Percentiles rank a stretch among this genome's conserved stretches.
phyloP scores from a whole-genome alignment of 2,329 filamentous ascomycete species.

The Exophiala xenobiotica region DNA sequence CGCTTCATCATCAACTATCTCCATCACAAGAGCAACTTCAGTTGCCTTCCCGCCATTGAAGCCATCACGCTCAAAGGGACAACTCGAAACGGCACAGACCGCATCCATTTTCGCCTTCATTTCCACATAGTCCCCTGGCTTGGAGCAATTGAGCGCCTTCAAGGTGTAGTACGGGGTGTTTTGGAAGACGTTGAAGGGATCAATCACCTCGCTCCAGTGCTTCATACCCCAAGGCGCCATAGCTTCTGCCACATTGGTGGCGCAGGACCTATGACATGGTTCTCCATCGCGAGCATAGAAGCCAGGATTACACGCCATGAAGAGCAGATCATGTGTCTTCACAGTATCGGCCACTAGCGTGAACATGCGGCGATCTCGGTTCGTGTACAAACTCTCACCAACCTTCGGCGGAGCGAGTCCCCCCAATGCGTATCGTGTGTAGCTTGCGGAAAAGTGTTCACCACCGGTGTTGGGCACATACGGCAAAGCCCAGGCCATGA shows the following conservation, averaged over 20 bases:
- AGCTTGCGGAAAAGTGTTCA: constrained; percentile 41
- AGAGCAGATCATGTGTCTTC: constrained; percentile 43
- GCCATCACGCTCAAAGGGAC: constrained; percentile 40
- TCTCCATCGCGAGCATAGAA: constrained; percentile 38
- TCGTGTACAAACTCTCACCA: constrained; percentile 40
- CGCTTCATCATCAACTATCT: neutral
- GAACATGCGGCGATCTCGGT: constrained; percentile 38
- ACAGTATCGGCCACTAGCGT: constrained; percentile 40
- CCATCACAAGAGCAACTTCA: constrained; percentile 37
- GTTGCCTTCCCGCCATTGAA: constrained; percentile 42
- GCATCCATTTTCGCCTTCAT: constrained; percentile 39
- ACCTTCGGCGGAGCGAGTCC: constrained; percentile 36
- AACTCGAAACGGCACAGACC: constrained; percentile 39
- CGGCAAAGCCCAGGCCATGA: constrained; percentile 39
- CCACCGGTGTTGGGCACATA: constrained; percentile 5
- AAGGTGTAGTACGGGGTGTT: constrained; percentile 42
- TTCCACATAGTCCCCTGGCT: constrained; percentile 41
- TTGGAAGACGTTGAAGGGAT: constrained; percentile 44
- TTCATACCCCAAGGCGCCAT: constrained; percentile 39
- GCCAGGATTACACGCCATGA: constrained; percentile 43
- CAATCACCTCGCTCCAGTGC: constrained; percentile 36
- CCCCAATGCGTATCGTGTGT: constrained; percentile 40
- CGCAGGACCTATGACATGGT: constrained; percentile 39
- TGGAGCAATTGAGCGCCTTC: constrained; percentile 39
- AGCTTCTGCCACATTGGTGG: constrained; percentile 40